phyloP scores from a whole-genome alignment of 352 stramenopile genomes.

The Chrysophaeum taylorii region DNA sequence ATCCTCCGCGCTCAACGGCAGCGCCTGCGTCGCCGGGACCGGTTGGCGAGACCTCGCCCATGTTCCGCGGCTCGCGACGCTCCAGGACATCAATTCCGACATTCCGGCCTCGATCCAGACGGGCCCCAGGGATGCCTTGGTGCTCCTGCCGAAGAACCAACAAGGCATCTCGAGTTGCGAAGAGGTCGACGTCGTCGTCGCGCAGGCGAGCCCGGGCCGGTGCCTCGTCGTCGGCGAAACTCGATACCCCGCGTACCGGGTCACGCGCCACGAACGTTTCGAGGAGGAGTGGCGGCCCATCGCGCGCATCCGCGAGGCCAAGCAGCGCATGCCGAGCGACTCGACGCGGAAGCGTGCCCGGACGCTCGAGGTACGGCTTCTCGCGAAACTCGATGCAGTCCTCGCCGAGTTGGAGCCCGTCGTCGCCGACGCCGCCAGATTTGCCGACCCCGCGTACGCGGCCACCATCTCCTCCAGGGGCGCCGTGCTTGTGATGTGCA shows the following conservation, averaged over 20 bases:
- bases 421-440: background rate
- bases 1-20: too few species aligned
- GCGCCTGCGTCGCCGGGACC: too few species aligned
- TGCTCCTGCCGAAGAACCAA: too few species aligned
- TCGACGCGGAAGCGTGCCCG: background rate
- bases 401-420: background rate
- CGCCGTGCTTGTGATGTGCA: background rate
- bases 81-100: background rate
- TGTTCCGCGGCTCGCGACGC: background rate
- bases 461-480: background rate
- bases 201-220: background rate
- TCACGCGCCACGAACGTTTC: background rate
- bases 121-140: background rate
- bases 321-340: background rate
- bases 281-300: background rate
- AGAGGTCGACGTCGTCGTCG: conserved; percentile 3
- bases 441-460: background rate
- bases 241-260: background rate
- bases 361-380: background rate
- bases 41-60: too few species aligned
- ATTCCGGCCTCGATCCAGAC: conserved; percentile 6
- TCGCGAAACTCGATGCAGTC: background rate
- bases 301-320: background rate
- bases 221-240: background rate
- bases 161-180: background rate